Base-by-base conservation (phyloP, 768 basidiomycete species). In the Suillus paluster region DNA sequence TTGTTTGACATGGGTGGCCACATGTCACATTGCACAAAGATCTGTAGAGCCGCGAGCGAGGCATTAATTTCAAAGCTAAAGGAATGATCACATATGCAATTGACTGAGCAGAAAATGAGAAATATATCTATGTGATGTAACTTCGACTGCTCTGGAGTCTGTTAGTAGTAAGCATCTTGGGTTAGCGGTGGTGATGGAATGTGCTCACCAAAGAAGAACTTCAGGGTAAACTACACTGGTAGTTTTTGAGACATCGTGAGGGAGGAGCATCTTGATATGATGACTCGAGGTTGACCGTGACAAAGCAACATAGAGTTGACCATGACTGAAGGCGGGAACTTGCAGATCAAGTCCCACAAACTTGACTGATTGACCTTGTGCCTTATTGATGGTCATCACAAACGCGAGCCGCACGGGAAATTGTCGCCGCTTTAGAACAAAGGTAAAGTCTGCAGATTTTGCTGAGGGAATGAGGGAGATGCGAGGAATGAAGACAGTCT, bases 321-420 rank as follows among this genome's bases (percentile, higher is more conserved):
- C 71, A 71, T 77, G 76, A 4, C 68, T 33, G 61, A 76, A 77
- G 3, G 71, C 70, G 17, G 68, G 63, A 4, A 39, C 44, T 9
- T 65, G 60, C 9, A 77, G 62, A 58, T 78, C 75, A 5, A 77
- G 45, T 21, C 75, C 75, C 48, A 75, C 72, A 61, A 61, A 46
- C 49, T 65, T 64, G n/a, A 76, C 64, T 39, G 71, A 75, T 54
- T 77, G 77, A 12, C 77, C 77, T 67, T 76, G 74, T 9, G 71
- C 58, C 60, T 77, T 77, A 30, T n/a, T 50, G 23, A 17, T n/a
- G 12, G 33, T 50, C 48, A 23, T 11, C n/a, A 12, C 30, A 4
- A 17, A 55, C 14, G 78, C 80, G 6, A 83, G 70, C 3, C 71
- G 68, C 17, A 83, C 64, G 36, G 82, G 81, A 61, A 81, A 82